Evolutionary conservation across 2,329 filamentous ascomycete species (phyloP).

Genomic region (Lasiodiplodia hormozganensis): DNA sequence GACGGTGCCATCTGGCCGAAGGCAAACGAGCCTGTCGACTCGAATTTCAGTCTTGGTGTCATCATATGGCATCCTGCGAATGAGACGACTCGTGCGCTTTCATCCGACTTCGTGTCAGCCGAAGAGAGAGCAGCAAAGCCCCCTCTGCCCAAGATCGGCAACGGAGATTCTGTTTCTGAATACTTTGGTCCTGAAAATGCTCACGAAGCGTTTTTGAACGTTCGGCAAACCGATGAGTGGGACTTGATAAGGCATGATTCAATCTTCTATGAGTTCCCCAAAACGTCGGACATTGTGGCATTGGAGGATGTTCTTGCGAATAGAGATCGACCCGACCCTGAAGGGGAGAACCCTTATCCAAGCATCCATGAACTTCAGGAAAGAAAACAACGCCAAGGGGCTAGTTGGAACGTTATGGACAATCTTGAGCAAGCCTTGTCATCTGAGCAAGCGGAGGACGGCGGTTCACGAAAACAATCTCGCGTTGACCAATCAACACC

Average conservation of each 20-base stretch:
- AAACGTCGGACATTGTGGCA: constrained; percentile 49
- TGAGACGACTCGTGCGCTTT: constrained; percentile 51
- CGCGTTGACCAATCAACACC: constrained; percentile 12
- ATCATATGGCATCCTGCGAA: constrained; percentile 54
- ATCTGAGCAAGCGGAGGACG: constrained; percentile 31
- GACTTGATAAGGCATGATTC: constrained; percentile 57
- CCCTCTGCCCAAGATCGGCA: constrained; percentile 43
- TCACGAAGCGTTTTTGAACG: constrained; percentile 53
- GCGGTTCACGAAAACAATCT: constrained; percentile 3
- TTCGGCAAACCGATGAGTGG: constrained; percentile 60
- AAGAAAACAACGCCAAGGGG: constrained; percentile 38
- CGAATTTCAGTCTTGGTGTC: constrained; percentile 53
- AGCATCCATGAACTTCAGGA: constrained; percentile 39
- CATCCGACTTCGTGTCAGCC: constrained; percentile 48
- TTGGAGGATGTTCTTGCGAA: constrained; percentile 52
- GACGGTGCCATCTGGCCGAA: constrained; percentile 54
- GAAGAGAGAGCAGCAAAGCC: constrained; percentile 52
- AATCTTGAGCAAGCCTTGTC: constrained; percentile 49
- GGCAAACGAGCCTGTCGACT: constrained; percentile 53
- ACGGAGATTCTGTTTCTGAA: constrained; percentile 57
- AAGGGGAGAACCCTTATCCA: constrained; percentile 36
- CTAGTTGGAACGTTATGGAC: constrained; percentile 48
- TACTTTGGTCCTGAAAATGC: constrained; percentile 55
- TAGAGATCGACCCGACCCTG: constrained; percentile 47
- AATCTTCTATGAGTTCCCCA: constrained; percentile 55